Evolutionary conservation across 257 asterid genomes (phyloP).

Genomic region (Solanum verrucosum): DNA sequence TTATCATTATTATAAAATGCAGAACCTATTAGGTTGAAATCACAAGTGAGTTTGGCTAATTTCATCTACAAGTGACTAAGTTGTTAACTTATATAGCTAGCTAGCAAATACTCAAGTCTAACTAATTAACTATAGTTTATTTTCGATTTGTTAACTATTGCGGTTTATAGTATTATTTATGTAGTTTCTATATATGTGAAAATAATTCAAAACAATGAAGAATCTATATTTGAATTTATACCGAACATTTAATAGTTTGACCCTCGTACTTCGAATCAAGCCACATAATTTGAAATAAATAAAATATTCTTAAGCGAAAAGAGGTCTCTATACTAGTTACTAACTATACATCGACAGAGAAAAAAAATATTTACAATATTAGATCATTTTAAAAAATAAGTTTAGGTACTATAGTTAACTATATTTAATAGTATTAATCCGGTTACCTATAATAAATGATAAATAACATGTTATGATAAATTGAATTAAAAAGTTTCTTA

Average conservation of each 20-base stretch:
- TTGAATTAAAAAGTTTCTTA: neutral
- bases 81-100: neutral
- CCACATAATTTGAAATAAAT: fast-evolving
- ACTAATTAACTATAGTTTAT: neutral
- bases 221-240: too few species aligned
- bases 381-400: neutral
- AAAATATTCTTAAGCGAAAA: neutral
- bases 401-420: too few species aligned
- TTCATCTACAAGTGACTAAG: neutral
- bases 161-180: neutral
- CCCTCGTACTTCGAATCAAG: neutral
- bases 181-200: neutral
- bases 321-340: neutral
- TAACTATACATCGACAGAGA: neutral
- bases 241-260: fast-evolving
- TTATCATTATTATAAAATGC: neutral
- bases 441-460: neutral
- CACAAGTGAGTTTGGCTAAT: neutral
- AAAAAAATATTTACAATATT: neutral
- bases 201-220: neutral
- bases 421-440: neutral
- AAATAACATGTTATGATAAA: neutral
- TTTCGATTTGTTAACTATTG: neutral
- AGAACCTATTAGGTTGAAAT: neutral
- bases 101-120: neutral